Evolutionary conservation across 2,329 filamentous ascomycete species (phyloP).

Genomic region (Aspergillus sp.): DNA sequence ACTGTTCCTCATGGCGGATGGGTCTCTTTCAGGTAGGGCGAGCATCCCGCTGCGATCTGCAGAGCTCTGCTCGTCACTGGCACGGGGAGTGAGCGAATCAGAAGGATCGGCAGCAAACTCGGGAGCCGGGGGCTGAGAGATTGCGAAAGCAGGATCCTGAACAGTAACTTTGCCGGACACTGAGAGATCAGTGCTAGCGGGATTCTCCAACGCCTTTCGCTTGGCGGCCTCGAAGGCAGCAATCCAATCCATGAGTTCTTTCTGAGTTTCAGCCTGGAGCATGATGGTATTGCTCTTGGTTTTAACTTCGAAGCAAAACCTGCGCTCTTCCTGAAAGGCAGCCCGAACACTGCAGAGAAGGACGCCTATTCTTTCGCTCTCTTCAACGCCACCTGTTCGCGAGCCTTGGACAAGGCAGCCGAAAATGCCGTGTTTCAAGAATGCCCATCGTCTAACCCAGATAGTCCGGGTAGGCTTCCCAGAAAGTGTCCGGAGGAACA

Average conservation of each 20-base stretch:
- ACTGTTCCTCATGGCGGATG: conserved; percentile 63
- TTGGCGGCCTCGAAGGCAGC: conserved; percentile 92
- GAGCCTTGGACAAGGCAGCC: conserved; percentile 85
- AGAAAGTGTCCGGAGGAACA: conserved; percentile 77
- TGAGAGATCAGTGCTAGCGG: conserved; percentile 53
- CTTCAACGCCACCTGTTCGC: conserved; percentile 80
- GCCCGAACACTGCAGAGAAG: conserved; percentile 90
- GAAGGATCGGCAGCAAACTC: conserved; percentile 83
- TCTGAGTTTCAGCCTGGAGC: conserved; percentile 89
- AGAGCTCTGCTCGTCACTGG: conserved; percentile 56
- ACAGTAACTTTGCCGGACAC: conserved; percentile 46
- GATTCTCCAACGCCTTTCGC: conserved; percentile 81
- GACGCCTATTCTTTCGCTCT: conserved; percentile 94
- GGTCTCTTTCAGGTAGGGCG: conserved; percentile 64
- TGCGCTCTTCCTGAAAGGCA: conserved; percentile 85
- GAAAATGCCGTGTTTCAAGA: conserved; percentile 92
- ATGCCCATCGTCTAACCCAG: conserved; percentile 93
- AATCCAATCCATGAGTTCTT: conserved; percentile 91
- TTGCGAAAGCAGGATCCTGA: conserved; percentile 79
- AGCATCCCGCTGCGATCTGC: conserved; percentile 67
- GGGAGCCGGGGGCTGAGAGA: conserved; percentile 81
- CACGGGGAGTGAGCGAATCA: conserved; percentile 62
- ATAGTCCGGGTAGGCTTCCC: conserved; percentile 88
- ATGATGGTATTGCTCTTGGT: conserved; percentile 90
- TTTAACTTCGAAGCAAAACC: conserved; percentile 98